Evolutionary conservation across 139 green algal species (phyloP), one percentile per base, ranked within the genome.

Genomic region (Coelastrella sp.): DNA sequence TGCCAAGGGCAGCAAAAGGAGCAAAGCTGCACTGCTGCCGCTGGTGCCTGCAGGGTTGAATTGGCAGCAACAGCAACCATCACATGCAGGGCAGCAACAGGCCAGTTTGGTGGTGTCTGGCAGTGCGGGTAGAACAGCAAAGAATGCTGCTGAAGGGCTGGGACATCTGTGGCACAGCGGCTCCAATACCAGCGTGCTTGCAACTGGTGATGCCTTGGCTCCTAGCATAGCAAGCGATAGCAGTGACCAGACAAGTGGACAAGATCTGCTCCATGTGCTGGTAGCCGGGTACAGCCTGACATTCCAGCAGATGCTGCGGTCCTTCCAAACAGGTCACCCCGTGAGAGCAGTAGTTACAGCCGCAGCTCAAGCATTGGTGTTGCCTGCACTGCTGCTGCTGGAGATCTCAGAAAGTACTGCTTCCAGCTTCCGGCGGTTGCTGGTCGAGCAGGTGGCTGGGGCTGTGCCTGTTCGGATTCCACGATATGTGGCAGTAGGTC

Each of bases 1-100:
- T 43, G 82, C 74, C 57, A 93, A 91, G 81, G 77, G 85, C 71
- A 89, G 74, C 34, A 82, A 85, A 30, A 34, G 89, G 27, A 71
- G 79, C 34, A 83, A 89, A 34, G 72, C 80, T 34, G 60, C 87
- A 4, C 84, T 92, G 51, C 57, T 88, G n/a, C 71, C 80, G 32
- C 84, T 92, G 40, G 68, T 51, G 37, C 81, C 81, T 19, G 48
- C 35, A 1, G 81, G 79, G 3, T 25, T 85, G 17, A 30, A 30
- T 2, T 85, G 79, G 79, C 80, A 69, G 34, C 66, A 72, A 34
- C 66, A 76, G 62, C 79, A 51, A 19, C 80, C 43, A 62, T 27
- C n/a, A 40, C 5, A 32, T 9, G 30, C 45, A 57, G 27, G 50
- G 74, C 51, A 63, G 74, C 51, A 63, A 57, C n/a, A n/a, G n/a